Evolutionary conservation across 2,329 filamentous ascomycete genomes (phyloP).

Genomic region (Pezicula radicicola): DNA sequence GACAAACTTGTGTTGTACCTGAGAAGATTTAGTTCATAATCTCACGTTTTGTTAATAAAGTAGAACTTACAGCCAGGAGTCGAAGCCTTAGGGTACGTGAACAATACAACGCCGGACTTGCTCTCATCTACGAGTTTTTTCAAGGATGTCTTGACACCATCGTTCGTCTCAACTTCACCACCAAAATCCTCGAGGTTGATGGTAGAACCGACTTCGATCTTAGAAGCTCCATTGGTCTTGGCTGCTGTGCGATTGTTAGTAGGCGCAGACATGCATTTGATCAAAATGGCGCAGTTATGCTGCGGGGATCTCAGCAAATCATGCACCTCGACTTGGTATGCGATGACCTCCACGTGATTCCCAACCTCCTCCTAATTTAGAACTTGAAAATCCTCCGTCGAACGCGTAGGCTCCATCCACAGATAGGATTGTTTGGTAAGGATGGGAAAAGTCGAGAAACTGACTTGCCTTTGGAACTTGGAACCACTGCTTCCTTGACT

Average conservation of each 20-base stretch:
- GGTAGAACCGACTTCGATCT: conserved; percentile 49
- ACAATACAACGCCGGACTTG: conserved; percentile 82
- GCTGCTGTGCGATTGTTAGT: conserved; percentile 23
- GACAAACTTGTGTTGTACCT: conserved; percentile 92
- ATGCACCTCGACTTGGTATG: no score
- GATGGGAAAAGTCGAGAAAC: no score
- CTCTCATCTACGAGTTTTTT: conserved; percentile 79
- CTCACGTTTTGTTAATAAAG: no score
- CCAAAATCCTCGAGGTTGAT: conserved; percentile 59
- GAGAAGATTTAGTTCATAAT: conserved; percentile 3
- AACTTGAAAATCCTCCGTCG: no score
- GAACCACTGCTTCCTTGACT: conserved; percentile 19
- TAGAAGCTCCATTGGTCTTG: conserved; percentile 21
- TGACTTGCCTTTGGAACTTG: no score
- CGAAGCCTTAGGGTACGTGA: conserved; percentile 93
- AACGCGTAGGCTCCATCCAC: no score
- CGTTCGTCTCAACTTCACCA: conserved; percentile 78
- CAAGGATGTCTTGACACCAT: conserved; percentile 76
- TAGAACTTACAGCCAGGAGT: conserved; percentile 82
- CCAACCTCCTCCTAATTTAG: no score
- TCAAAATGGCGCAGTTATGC: no score
- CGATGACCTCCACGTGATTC: no score
- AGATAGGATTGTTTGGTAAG: no score
- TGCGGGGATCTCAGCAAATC: no score
- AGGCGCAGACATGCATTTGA: no score